Evolutionary conservation across 2,329 filamentous ascomycete genomes (phyloP).

Genomic region (Thermoascus crustaceus): DNA sequence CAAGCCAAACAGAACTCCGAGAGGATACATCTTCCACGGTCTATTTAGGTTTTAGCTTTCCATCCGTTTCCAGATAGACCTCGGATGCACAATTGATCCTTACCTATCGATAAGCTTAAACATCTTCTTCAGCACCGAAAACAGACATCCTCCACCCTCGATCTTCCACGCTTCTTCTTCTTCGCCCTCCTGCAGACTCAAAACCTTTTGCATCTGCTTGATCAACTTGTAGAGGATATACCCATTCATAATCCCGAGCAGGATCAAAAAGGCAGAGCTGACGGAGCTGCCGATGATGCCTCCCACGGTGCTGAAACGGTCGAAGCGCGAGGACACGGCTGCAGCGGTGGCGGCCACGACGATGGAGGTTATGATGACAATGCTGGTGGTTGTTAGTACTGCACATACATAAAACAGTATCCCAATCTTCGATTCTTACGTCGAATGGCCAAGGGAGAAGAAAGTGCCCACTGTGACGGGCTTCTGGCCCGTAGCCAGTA

Average conservation of each 20-base stretch:
- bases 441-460: conserved; percentile 89
- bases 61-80: neutral
- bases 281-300: conserved; percentile 85
- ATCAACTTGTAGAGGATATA: conserved; percentile 78
- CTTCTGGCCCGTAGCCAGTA: conserved; percentile 74
- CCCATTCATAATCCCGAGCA: conserved; percentile 74
- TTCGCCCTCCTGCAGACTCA: conserved; percentile 41
- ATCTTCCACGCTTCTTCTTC: conserved; percentile 54
- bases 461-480: conserved; percentile 91
- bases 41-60: conserved; percentile 14
- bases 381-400: conserved; percentile 30
- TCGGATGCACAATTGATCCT: too few relatives aligned
- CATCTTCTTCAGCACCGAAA: conserved; percentile 60
- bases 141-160: conserved; percentile 69
- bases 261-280: conserved; percentile 70
- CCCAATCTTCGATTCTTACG: conserved; percentile 32
- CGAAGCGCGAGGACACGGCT: conserved; percentile 72
- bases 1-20: conserved; percentile 80
- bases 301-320: conserved; percentile 68
- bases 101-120: conserved; percentile 62
- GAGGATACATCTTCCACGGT: conserved; percentile 88
- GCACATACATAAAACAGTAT: neutral
- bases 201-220: conserved; percentile 55
- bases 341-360: conserved; percentile 87
- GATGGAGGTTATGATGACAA: conserved; percentile 82